Evolutionary conservation across 73 alveolate species (phyloP), one percentile per base, ranked within the genome.

Genomic region (Paramecium biaurelia): DNA sequence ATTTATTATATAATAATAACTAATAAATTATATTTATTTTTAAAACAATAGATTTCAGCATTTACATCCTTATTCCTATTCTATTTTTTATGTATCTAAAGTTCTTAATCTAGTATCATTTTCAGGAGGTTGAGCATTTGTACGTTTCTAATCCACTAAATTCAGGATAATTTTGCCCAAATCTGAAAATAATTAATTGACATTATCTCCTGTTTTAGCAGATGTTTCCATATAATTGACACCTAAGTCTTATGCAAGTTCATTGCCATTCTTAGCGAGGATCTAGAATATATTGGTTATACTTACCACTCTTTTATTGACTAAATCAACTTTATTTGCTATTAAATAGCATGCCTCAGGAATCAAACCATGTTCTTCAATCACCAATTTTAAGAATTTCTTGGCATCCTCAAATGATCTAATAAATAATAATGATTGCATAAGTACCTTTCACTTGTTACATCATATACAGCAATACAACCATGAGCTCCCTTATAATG

Each of bases 401-500:
- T 79, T 79, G 12, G 90, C 90, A 79, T 79, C 90, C 4, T 79
- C 70, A 20, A 79, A 79, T 23, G 90, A 79, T 47, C 90, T 79
- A 79, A 8, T 7, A 15, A 43, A 18, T 92, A 92, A 35, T 35
- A 15, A 10, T 2, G 8, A 20, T 74, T 74, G 34, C 14, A 26
- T 7, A 23, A 30, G 10, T 42, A 79, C 90, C 32, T 79, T 21
- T 79, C 74, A 14, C 26, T 5, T 79, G 98, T 94, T 21, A 92
- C 93, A 92, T 95, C 98, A 92, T 84, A 96, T 18, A 95, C 95
- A 7, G 95, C 85, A 18, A 96, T 82, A 37, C 96, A 93, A n/a
- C 97, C 95, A 58, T 95, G 98, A 0, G 98, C 92, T 8, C 99
- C 99, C 79, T 95, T 90, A 82, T 96, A 96, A 70, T 95, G 96